A percentile compares a stretch with the other conserved stretches of the same genome.
These are phyloP conservation scores for Zygnema cylindricum DNA, from an alignment of 139 green algal species.

Conservation along the genomic window DNA sequence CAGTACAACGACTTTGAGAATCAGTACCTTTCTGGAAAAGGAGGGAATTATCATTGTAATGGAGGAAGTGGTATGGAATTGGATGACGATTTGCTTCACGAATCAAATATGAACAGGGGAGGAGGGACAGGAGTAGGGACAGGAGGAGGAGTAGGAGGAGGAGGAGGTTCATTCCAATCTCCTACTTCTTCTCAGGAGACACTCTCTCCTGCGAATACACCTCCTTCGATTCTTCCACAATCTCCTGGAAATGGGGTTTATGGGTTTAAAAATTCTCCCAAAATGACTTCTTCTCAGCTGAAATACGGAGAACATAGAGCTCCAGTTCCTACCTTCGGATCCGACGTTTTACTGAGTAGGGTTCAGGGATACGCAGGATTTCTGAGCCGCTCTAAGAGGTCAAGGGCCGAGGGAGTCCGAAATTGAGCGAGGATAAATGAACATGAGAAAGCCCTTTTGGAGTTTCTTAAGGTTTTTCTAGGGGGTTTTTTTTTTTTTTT, in stretches of 20 bases:
- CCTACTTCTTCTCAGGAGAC: neutral
- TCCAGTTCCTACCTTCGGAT: neutral
- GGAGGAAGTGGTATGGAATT: too few species aligned
- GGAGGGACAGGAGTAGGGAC: too few species aligned
- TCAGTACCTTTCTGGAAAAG: neutral
- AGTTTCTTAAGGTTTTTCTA: too few species aligned
- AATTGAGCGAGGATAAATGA: neutral
- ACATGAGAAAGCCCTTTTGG: too few species aligned
- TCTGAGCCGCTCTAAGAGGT: neutral
- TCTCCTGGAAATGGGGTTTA: neutral
- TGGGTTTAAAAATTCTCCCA: too few species aligned
- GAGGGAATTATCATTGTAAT: neutral
- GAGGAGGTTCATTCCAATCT: neutral
- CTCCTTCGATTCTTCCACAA: neutral
- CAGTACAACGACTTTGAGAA: neutral
- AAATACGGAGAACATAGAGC: neutral
- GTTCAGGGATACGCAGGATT: neutral
- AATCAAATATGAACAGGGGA: too few species aligned
- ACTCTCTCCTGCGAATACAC: neutral
- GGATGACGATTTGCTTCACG: too few species aligned
- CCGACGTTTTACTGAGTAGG: neutral
- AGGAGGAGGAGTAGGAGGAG: neutral
- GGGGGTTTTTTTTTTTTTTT: too few species aligned
- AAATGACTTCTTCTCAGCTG: neutral
- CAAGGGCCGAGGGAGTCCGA: neutral